Evolutionary conservation across 2,329 filamentous ascomycete genomes (phyloP), one percentile per base, ranked within the genome.

Genomic region (Pyrenophora teres): DNA sequence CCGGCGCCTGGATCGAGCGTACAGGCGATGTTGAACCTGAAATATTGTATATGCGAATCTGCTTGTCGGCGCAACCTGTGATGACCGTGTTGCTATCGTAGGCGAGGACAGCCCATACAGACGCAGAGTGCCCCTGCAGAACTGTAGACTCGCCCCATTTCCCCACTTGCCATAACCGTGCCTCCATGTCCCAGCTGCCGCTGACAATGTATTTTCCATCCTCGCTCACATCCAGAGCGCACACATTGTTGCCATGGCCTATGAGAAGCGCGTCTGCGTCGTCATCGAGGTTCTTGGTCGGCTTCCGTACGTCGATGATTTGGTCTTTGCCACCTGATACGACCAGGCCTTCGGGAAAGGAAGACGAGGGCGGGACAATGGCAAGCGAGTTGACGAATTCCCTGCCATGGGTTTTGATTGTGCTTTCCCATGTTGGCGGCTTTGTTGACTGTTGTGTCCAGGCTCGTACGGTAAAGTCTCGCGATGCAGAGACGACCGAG

Each of bases 181-280:
- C 92, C 59, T 92, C 88, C 25, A 85, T 85, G 74, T 99, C 94
- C 94, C 94, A 99, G 65, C 92, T 90, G 27, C 93, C 94, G 60
- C 93, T 97, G 40, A 97, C 87, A 35, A 97, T 81, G 71, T 86
- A 90, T 39, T 78, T 83, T 2, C 87, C 88, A 52, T 86, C 83
- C 1, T 87, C 83, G 43, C 87, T 87, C 13, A 90, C 87, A 65
- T 96, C 90, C 38, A 99, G 77, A 7, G 92, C 83, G 72, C 93
- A 97, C 39, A 99, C 86, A 65, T 97, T 97, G 71, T 89, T 84
- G 16, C 84, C 82, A 71, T 99, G 94, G 10, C 94, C 93, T 43
- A 96, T 79, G 8, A 99, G 81, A 56, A 97, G 81, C 18, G 90
- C 88, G 62, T 96, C 90, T 7, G 93, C 90, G 74, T 93, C 88